A percentile compares a stretch with the other conserved stretches of the same genome.
These are phyloP conservation scores for Groenewaldozyma auringiensis DNA, from an alignment of 1,139 yeast genomes.

Conservation along the genomic window DNA sequence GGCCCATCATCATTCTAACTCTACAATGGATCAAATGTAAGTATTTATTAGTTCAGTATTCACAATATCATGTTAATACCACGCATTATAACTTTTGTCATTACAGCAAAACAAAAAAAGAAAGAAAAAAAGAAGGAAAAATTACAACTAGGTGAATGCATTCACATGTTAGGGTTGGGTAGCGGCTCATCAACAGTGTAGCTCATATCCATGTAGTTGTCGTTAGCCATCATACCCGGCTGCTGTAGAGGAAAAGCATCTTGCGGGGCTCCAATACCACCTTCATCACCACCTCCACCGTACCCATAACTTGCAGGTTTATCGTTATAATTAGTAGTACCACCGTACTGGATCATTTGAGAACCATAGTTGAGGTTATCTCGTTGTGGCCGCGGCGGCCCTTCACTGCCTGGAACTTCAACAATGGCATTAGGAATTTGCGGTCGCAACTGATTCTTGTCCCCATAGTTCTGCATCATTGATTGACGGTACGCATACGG, in stretches of 20 bases:
- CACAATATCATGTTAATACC: too few relatives aligned
- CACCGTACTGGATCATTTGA: neutral
- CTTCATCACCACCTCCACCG: neutral
- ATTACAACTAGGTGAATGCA: constrained; percentile 6
- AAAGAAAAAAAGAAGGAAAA: neutral
- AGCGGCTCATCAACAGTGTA: constrained; percentile 12
- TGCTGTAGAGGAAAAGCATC: neutral
- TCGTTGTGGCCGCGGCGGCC: neutral
- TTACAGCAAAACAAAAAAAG: neutral
- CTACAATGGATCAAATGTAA: neutral
- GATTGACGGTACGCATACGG: neutral
- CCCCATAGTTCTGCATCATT: neutral
- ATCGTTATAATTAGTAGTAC: too few relatives aligned
- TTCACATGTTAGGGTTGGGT: constrained; percentile 12
- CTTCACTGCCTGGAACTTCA: neutral
- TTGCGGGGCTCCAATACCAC: neutral
- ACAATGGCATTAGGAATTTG: too few relatives aligned
- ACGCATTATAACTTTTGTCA: constrained; percentile 5
- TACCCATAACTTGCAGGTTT: too few relatives aligned
- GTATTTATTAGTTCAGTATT: too few relatives aligned
- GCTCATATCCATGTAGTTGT: neutral
- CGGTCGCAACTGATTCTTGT: too few relatives aligned
- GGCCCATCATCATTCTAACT: constrained; percentile 28
- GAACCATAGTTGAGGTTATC: neutral
- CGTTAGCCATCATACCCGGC: neutral